Percentiles rank a stretch among this genome's conserved stretches.
phyloP scores from a whole-genome alignment of 306 rosid species.

The Benincasa hispida region DNA sequence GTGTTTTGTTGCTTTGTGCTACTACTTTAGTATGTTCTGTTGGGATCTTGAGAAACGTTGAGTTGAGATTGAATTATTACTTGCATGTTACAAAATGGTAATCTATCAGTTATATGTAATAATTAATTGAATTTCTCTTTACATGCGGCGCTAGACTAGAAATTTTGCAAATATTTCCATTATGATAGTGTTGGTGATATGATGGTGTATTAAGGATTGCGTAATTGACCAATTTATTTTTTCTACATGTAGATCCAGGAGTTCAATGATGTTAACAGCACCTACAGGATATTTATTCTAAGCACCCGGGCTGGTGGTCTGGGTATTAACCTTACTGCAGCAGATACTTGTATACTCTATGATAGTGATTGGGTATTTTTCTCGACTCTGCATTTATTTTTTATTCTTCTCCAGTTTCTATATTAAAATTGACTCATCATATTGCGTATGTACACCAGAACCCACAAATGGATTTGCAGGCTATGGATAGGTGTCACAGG shows the following conservation, averaged over 20 bases:
- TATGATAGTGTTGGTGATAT: neutral
- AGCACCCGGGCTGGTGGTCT: slow-evolving; percentile 98
- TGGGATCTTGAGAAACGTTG: neutral
- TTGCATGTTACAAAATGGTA: neutral
- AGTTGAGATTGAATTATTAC: neutral
- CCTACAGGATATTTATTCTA: slow-evolving; percentile 55
- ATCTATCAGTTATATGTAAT: neutral
- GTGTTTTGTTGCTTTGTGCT: neutral
- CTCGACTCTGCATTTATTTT: neutral
- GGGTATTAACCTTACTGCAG: slow-evolving; percentile 96
- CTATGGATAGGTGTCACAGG: slow-evolving; percentile 98
- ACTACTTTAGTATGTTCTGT: neutral
- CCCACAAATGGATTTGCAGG: slow-evolving; percentile 98
- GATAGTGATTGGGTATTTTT: slow-evolving; percentile 93
- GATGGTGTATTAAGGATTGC: neutral
- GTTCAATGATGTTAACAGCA: slow-evolving; percentile 60
- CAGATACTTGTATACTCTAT: slow-evolving; percentile 93
- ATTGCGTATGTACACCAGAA: slow-evolving; percentile 39
- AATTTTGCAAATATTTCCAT: neutral
- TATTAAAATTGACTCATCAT: neutral
- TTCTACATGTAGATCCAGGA: slow-evolving; percentile 43
- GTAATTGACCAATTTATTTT: neutral
- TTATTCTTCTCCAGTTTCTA: neutral
- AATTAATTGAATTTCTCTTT: neutral
- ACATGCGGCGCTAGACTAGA: neutral